phyloP scores from a whole-genome alignment of 495 filamentous ascomycete genomes.

The Viridothelium virens region DNA sequence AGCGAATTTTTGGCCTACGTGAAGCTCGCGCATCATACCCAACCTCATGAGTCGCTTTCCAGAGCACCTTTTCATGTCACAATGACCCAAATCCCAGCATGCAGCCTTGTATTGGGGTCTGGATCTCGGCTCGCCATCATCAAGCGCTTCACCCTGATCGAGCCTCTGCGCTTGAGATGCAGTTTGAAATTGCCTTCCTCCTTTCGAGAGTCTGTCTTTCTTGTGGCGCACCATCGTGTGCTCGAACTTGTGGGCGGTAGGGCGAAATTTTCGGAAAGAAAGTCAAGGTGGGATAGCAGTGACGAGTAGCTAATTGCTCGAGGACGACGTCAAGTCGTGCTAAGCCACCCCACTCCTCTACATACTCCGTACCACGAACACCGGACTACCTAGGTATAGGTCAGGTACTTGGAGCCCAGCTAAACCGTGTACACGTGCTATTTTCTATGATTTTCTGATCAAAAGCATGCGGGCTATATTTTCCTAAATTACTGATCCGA shows the following conservation, averaged over 20 bases:
- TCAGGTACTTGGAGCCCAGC: not conserved
- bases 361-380: not conserved
- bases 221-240: slow-evolving; percentile 82
- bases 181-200: slow-evolving; percentile 41
- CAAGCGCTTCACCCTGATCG: slow-evolving; percentile 30
- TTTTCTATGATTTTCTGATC: not conserved
- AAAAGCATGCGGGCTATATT: not conserved
- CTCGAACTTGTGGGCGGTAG: not conserved
- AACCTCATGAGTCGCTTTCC: slow-evolving; percentile 88
- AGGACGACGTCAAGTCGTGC: not conserved
- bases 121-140: slow-evolving; percentile 32
- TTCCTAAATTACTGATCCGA: not conserved
- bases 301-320: not conserved
- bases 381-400: not conserved
- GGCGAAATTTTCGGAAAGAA: not conserved
- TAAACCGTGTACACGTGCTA: not conserved
- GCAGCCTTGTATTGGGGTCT: slow-evolving; percentile 77
- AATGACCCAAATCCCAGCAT: slow-evolving; percentile 96
- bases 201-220: slow-evolving; percentile 72
- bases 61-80: slow-evolving; percentile 93
- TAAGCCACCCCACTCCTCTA: not conserved
- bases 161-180: slow-evolving; percentile 35
- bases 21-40: slow-evolving; percentile 86
- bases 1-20: slow-evolving; percentile 79
- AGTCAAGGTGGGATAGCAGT: not conserved